These are phyloP conservation scores for Arabidopsis lyrata DNA, from an alignment of 441 rosid genomes.

Conservation along the genomic window DNA sequence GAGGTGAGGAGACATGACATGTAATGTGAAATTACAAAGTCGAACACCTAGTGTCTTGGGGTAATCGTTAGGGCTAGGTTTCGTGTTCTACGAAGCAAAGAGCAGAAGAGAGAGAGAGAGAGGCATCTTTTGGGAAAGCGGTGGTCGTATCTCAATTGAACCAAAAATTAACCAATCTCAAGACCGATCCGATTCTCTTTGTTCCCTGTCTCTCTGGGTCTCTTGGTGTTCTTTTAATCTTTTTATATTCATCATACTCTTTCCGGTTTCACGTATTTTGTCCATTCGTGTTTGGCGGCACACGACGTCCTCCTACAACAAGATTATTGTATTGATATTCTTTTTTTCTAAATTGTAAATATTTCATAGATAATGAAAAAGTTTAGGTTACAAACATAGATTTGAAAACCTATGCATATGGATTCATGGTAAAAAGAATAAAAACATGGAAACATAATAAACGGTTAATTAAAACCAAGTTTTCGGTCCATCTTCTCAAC, in stretches of 20 bases:
- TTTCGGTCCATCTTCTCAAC: too few species aligned
- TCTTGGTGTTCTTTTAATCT: slow-evolving; percentile 32
- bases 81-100: slow-evolving; percentile 32
- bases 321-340: background rate
- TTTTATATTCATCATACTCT: slow-evolving; percentile 25
- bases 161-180: slow-evolving; percentile 26
- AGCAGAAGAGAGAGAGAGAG: slow-evolving; percentile 7
- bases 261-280: slow-evolving; percentile 4
- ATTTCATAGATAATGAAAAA: too few species aligned
- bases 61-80: slow-evolving; percentile 34
- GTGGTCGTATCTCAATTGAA: slow-evolving; percentile 35
- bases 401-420: too few species aligned
- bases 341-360: too few species aligned
- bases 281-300: slow-evolving; percentile 9
- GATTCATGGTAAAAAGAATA: too few species aligned
- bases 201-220: slow-evolving; percentile 30
- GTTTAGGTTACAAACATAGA: too few species aligned
- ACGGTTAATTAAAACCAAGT: too few species aligned
- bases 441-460: too few species aligned
- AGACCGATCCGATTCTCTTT: slow-evolving; percentile 40
- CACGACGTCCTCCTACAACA: slow-evolving; percentile 34
- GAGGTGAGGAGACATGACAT: slow-evolving; percentile 30
- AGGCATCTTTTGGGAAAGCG: slow-evolving; percentile 33
- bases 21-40: slow-evolving; percentile 36
- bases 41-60: slow-evolving; percentile 21